These are phyloP conservation scores for Eimeria brunetti DNA, from an alignment of 169 alveolate genomes.

Conservation along the genomic window DNA sequence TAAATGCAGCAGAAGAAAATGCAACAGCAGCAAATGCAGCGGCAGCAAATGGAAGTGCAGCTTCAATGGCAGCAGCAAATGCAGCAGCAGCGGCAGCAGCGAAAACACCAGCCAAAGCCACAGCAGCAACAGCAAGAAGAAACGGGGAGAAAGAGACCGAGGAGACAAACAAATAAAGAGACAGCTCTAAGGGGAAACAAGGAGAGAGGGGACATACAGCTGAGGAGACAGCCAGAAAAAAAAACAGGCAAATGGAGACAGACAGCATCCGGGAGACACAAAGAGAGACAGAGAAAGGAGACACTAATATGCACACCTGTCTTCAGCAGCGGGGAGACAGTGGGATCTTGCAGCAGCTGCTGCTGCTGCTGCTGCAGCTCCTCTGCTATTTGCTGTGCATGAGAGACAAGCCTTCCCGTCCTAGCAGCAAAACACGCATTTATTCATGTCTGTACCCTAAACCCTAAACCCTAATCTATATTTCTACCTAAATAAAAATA, in stretches of 20 bases:
- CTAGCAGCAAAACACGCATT: background rate
- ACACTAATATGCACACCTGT: background rate
- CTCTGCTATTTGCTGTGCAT: constrained; percentile 20
- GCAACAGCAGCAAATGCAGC: background rate
- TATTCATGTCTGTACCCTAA: too few species aligned
- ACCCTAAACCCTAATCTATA: too few species aligned
- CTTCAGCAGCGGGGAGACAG: constrained; percentile 32
- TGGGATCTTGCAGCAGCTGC: constrained; percentile 54
- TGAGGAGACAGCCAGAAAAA: background rate
- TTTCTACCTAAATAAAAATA: too few species aligned
- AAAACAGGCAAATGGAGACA: background rate
- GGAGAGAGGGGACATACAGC: background rate
- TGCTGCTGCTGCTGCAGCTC: constrained; percentile 56
- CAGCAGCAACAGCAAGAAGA: background rate
- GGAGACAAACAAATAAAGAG: background rate
- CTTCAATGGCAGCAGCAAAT: background rate
- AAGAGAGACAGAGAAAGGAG: background rate
- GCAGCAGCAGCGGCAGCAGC: background rate
- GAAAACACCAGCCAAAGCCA: background rate
- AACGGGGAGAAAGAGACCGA: background rate
- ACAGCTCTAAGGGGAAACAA: background rate
- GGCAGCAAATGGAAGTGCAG: too few species aligned
- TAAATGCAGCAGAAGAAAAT: too few species aligned
- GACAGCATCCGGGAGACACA: background rate
- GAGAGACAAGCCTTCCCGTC: constrained; percentile 22